Base-by-base conservation (phyloP, 2,329 filamentous ascomycete species). In the Dactylellina leptospora region DNA sequence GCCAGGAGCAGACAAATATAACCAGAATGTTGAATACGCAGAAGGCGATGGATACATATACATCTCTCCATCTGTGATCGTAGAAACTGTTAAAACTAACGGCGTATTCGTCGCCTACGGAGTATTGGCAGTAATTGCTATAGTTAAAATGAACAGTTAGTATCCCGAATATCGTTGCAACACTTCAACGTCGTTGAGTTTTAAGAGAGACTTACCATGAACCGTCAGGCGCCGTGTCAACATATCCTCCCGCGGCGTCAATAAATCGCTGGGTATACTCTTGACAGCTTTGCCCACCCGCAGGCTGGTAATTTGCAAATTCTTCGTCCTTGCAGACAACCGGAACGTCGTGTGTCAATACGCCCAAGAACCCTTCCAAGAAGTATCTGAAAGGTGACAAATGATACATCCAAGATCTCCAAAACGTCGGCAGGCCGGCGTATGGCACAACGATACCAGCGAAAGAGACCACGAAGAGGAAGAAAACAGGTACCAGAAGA, bases 401-500 rank as follows among this genome's bases (percentile, higher is more conserved):
- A 79, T 85, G 86, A 78, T 90, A 90, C 85, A 88, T 86, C 84
- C 84, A 86, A 5, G 79, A 79, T 11, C 82, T 81, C 90, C 90
- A 92, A 79, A 92, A 92, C 0, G 79, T 75, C 6, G 86, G 84
- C 20, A 92, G 83, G 23, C 84, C 83, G 0, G 76, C 76, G 74
- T 88, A 90, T 0, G 89, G 89, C 0, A 92, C 89, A 3, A 91
- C 82, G 1, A 92, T 88, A 73, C 90, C 90, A 75, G 89, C 92
- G 81, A 93, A 92, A 0, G 84, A 85, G 6, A 91, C 83, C 1
- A 91, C 81, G 40, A 86, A 90, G 23, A 88, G 84, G 80, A 90
- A 89, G 79, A 90, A 89, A 2, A 89, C 78, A 0, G 89, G 88
- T 0, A 90, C 87, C 0, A 90, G 81, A 0, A 90, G 79, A 2